Evolutionary conservation across 2,329 filamentous ascomycete species (phyloP).

Genomic region (Incumbomyces delicatus): DNA sequence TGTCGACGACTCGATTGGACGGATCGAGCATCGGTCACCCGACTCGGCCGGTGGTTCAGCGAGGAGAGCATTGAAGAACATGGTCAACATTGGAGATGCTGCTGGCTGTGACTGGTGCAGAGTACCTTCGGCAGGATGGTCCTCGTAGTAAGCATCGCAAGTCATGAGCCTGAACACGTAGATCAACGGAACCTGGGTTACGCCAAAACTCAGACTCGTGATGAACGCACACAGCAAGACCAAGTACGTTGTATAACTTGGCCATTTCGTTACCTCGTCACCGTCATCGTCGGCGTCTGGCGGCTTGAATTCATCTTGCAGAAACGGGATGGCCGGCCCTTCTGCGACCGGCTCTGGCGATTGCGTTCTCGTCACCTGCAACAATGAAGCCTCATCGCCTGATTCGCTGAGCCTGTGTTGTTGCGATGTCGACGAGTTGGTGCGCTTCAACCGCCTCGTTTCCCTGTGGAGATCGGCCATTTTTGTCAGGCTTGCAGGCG

Average conservation of each 20-base stretch:
- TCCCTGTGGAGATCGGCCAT: no score
- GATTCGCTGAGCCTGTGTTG: not conserved
- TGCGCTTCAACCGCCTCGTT: no score
- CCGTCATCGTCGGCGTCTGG: not conserved
- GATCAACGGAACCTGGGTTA: slow-evolving; percentile 38
- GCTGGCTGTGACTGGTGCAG: not conserved
- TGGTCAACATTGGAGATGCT: no score
- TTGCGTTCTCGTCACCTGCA: slow-evolving; percentile 12
- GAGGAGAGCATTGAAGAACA: no score
- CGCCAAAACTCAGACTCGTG: slow-evolving; percentile 43
- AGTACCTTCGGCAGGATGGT: slow-evolving; percentile 35
- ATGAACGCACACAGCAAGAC: slow-evolving; percentile 49
- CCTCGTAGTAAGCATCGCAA: slow-evolving; percentile 58
- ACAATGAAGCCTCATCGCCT: slow-evolving; percentile 10
- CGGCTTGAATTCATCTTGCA: slow-evolving; percentile 12
- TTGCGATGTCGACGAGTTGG: no score
- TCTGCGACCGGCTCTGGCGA: slow-evolving; percentile 14
- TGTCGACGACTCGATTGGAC: slow-evolving; percentile 55
- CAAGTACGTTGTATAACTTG: slow-evolving; percentile 12
- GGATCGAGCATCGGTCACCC: slow-evolving; percentile 45
- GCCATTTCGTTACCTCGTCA: slow-evolving; percentile 8
- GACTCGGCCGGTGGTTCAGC: slow-evolving; percentile 27
- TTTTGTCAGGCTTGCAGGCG: no score
- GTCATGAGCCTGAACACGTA: slow-evolving; percentile 64
- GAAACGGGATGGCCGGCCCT: slow-evolving; percentile 2